Conservation (phyloP, 305 asterid species). For the Andrographis paniculata region DNA sequence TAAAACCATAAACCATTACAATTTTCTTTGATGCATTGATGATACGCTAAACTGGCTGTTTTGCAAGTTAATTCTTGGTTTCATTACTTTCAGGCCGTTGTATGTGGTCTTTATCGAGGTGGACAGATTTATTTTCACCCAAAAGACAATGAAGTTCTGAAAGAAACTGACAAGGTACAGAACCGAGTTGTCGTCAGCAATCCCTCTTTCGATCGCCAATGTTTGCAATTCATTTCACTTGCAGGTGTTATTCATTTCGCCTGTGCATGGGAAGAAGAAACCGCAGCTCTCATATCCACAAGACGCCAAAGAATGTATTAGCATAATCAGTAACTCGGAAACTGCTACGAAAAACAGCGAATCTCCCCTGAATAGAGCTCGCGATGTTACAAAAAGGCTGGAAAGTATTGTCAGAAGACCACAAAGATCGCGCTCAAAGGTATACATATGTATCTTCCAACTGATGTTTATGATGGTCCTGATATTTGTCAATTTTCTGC, state of each 20-base stretch:
- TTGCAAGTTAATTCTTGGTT: constrained; percentile 6
- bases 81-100: constrained; percentile 55
- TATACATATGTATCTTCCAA: constrained; percentile 5
- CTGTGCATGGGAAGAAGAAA: constrained; percentile 63
- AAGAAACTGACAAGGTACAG: constrained; percentile 72
- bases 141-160: constrained; percentile 67
- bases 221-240: constrained; percentile 17
- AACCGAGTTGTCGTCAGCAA: not conserved
- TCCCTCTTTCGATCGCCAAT: not conserved
- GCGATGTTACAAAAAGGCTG: constrained; percentile 47
- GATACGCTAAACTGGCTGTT: not conserved
- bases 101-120: constrained; percentile 75
- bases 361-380: constrained; percentile 23
- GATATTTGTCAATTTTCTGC: constrained; percentile 18
- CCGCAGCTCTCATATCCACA: constrained; percentile 46
- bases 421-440: constrained; percentile 76
- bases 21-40: not conserved
- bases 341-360: constrained; percentile 33
- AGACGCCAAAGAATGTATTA: constrained; percentile 28
- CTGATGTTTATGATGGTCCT: not conserved
- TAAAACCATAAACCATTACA: constrained; percentile 19
- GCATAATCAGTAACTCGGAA: constrained; percentile 29
- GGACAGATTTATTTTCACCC: constrained; percentile 87
- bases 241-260: constrained; percentile 84
- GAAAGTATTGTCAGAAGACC: constrained; percentile 70